Base-by-base conservation (phyloP, 805 yeast species). In the Metschnikowia matae region DNA sequence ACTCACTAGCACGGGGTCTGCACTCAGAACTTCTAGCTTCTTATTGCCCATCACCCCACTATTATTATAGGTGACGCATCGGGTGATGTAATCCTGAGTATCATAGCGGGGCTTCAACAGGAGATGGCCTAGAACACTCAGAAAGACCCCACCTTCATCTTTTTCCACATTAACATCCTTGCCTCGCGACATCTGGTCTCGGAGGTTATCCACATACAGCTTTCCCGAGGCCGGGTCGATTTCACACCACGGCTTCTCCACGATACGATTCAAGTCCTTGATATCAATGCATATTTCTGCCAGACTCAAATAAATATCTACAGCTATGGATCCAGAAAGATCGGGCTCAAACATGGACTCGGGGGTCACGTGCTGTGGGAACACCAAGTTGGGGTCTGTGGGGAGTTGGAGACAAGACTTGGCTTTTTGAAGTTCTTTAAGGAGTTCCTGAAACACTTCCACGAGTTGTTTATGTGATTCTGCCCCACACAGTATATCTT, bases 1-100 rank as follows among this genome's bases (percentile, higher is more conserved):
- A 45, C 85, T 79, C 36, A 85, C 70, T 48, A 86, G 63, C 7
- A 80, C 74, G 2, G 91, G 91, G 58, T 86, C 92, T 21, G 86
- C 83, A 3, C 85, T 78, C 26, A 81, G 75, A 3, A 83, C 82
- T 51, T 81, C 82, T 20, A 83, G 67, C 50, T 80, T 82, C 52
- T 79, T 84, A 53, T 70, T 67, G 23, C 84, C 82, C 60, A 81
- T 80, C 23, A 84, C 90, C 40, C 84, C 89, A 55, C 69, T 72
- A 39, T 72, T 69, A 51, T 78, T 69, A 62, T 78, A 85, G 0
- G 90, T 84, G 14, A 83, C 67, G 49, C 87, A 81, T 53, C 84
- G 76, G 15, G 85, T 82, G 45, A 85, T 69, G 61, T 79, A 64
- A 56, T 80, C 83, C 43, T 72, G 66, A 20, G 84, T 71, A 31